Percentiles rank a stretch among this genome's conserved stretches.
These are phyloP conservation scores for Cryptosporidium meleagridis DNA, from an alignment of 169 alveolate species.

Conservation along the genomic window DNA sequence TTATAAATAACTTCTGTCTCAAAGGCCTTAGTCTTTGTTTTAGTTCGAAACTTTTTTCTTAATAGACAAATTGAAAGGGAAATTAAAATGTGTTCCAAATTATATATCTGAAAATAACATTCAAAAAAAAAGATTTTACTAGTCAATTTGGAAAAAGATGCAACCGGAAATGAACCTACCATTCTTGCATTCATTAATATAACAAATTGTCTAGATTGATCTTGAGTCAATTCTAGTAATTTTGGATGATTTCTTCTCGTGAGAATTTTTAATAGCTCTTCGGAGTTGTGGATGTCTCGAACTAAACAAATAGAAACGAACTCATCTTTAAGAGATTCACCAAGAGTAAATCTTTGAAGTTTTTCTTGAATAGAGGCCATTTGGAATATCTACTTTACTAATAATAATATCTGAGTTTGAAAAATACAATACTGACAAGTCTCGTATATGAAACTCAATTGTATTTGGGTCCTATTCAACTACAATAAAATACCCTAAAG, in stretches of 20 bases:
- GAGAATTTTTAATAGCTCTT: slow-evolving; percentile 3
- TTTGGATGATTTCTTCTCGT: background rate
- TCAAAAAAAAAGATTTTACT: background rate
- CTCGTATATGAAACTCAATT: background rate
- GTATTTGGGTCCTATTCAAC: background rate
- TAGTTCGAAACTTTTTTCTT: slow-evolving; percentile 5
- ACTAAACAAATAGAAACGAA: slow-evolving; percentile 43
- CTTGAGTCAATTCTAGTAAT: background rate
- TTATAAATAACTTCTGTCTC: slow-evolving; percentile 63
- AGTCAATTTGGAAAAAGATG: background rate
- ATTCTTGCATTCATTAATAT: slow-evolving; percentile 56
- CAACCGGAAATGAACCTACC: slow-evolving; percentile 17
- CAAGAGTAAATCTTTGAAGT: slow-evolving; percentile 1
- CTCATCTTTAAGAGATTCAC: background rate
- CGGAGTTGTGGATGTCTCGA: slow-evolving; percentile 22
- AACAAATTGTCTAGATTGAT: background rate
- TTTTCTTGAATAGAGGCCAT: background rate
- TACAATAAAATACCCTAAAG: background rate
- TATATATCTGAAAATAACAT: slow-evolving; percentile 24
- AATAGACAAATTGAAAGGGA: slow-evolving; percentile 34
- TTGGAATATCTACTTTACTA: background rate
- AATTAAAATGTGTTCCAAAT: slow-evolving; percentile 45
- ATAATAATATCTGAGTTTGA: background rate
- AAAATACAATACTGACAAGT: background rate
- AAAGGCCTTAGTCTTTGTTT: slow-evolving; percentile 39